Evolutionary conservation across 108 stramenopile species (phyloP).

Genomic region (Nannochloropsis oceanica): DNA sequence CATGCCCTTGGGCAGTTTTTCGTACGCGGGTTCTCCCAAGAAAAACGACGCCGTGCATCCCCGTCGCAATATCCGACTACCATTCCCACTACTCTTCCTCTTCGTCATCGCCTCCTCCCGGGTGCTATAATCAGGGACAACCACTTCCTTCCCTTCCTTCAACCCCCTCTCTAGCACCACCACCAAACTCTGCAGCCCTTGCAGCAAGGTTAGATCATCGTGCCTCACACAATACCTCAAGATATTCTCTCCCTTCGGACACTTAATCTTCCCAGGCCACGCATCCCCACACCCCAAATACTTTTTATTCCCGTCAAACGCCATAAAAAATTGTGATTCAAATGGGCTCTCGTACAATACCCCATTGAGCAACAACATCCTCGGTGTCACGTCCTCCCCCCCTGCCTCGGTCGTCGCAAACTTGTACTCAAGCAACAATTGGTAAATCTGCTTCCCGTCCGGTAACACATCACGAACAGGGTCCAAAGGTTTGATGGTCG

Average conservation of each 20-base stretch:
- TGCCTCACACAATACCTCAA: neutral
- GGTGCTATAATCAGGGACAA: neutral
- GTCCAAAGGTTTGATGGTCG: conserved; percentile 31
- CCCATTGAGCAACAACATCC: conserved; percentile 36
- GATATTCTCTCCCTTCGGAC: conserved; percentile 10
- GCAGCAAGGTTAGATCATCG: neutral
- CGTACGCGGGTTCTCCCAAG: conserved; percentile 9
- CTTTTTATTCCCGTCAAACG: conserved; percentile 48
- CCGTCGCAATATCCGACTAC: neutral
- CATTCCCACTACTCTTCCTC: neutral
- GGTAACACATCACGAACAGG: conserved; percentile 41
- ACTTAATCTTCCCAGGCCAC: conserved; percentile 39
- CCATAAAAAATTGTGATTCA: conserved; percentile 48
- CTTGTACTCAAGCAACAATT: conserved; percentile 45
- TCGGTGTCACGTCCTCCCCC: conserved; percentile 6
- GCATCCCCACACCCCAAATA: conserved; percentile 36
- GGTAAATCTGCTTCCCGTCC: conserved; percentile 38
- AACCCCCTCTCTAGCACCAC: neutral
- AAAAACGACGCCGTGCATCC: conserved; percentile 2
- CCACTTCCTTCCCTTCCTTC: neutral
- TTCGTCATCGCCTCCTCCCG: neutral
- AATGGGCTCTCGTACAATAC: conserved; percentile 51
- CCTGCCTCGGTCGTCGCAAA: conserved; percentile 44
- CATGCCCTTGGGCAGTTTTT: conserved; percentile 20
- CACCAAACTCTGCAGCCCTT: conserved; percentile 1